Base-by-base conservation (phyloP, 2,329 filamentous ascomycete genomes). In the Hypoxylon sp. region DNA sequence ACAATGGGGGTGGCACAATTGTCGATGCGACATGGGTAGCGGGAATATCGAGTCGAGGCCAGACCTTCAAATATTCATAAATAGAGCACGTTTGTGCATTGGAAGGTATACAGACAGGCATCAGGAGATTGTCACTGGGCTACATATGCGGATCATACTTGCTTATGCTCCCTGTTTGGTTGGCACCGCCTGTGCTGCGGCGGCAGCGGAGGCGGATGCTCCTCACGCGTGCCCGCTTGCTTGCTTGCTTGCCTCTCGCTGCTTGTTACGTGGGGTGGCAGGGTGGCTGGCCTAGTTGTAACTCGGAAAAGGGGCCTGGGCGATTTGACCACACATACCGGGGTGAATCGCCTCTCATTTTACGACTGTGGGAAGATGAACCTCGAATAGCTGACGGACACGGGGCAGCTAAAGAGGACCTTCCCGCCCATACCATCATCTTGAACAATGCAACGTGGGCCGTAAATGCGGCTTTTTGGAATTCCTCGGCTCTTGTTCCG, bases 91-190 rank as follows among this genome's bases (percentile, higher is more conserved):
- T 67, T 61, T 63, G 34, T 52, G 64, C 60, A 56, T 41, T 65
- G 70, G 57, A 61, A 51, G 67, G 67, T 67, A 69, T 73, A 74
- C 68, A 68, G 65, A 67, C 66, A 71, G 66, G 65, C 68, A 70
- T 73, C 52, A 65, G 43, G 32, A 71, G 55, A 73, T 74, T 71
- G 68, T 68, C 68, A 72, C 70, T 63, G 59, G 67, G 70, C 66
- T 74, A 76, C 73, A 77, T 78, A 80, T 80, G 77, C 79, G 76
- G 74, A 80, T 76, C 79, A 81, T 80, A 80, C 77, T 76, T 81
- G 79, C 78, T 76, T 79, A 75, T 75, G 72, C 71, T 74, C 72
- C 61, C 65, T 70, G 70, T 68, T 73, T 70, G 69, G 65, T 48
- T 64, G 63, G 53, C 53, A 60, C 60, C 54, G 32, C 54, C 59